phyloP scores from a whole-genome alignment of 78 protist genomes.

The slime mould (Dictyostelium discoideum) region DNA sequence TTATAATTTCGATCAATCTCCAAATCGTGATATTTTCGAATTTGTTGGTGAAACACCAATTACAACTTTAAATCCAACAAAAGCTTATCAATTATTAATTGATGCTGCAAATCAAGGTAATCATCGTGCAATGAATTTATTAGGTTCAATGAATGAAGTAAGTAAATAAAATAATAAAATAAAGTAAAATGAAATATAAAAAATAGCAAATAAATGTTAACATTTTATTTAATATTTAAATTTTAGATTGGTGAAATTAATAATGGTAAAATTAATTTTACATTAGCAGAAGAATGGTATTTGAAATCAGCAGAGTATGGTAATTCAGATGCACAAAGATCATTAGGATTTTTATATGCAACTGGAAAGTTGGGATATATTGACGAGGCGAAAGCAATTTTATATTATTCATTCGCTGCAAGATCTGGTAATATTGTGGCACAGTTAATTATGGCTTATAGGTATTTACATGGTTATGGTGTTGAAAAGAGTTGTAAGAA shows the following conservation, averaged over 20 bases:
- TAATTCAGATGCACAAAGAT: conserved; percentile 60
- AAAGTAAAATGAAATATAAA: too few species aligned
- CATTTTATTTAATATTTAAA: too few species aligned
- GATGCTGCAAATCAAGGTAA: conserved; percentile 37
- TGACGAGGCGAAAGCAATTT: conserved; percentile 43
- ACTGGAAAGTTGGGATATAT: conserved; percentile 59
- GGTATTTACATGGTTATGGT: conserved; percentile 84
- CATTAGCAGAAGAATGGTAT: conserved; percentile 63
- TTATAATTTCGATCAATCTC: background rate
- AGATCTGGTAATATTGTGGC: conserved; percentile 71
- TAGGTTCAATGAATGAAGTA: conserved; percentile 60
- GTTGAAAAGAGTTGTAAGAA: conserved; percentile 75
- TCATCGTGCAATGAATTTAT: conserved; percentile 62
- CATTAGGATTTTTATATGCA: conserved; percentile 77
- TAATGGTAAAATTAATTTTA: conserved; percentile 20
- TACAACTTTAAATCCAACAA: background rate
- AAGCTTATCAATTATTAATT: background rate
- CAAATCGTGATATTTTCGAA: conserved; percentile 11
- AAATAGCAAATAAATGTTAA: too few species aligned
- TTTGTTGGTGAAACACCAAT: conserved; percentile 7
- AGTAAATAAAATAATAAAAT: background rate
- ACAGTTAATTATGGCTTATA: conserved; percentile 78
- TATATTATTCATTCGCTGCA: conserved; percentile 85
- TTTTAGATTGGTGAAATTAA: conserved; percentile 62
- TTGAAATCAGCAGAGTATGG: conserved; percentile 43